Evolutionary conservation across 495 filamentous ascomycete species (phyloP).

Genomic region (Penicillium canescens): DNA sequence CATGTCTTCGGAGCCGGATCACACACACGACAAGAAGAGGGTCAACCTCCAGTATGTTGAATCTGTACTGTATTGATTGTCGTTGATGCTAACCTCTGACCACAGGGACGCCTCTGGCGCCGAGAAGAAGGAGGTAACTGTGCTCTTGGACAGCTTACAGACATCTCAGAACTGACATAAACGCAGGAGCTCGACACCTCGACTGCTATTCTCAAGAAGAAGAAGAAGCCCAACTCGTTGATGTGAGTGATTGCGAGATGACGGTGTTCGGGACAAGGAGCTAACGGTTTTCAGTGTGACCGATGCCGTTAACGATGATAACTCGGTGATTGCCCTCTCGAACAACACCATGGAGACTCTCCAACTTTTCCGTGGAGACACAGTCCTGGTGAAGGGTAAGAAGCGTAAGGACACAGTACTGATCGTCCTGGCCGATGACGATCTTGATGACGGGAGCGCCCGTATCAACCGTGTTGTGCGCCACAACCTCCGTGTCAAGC

Average conservation of each 20-base stretch:
- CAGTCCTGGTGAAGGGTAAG: slow-evolving; percentile 97
- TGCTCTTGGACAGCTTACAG: slow-evolving; percentile 8
- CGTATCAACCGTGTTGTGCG: slow-evolving; percentile 97
- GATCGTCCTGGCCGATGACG: slow-evolving; percentile 96
- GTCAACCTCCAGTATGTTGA: slow-evolving; percentile 80
- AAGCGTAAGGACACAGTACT: slow-evolving; percentile 99
- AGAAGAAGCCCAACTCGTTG: slow-evolving; percentile 99
- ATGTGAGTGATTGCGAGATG: slow-evolving; percentile 62
- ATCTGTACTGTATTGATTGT: slow-evolving; percentile 6
- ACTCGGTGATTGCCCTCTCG: slow-evolving; percentile 97
- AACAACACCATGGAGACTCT: slow-evolving; percentile 99
- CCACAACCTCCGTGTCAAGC: slow-evolving; percentile 97
- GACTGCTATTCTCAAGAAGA: slow-evolving; percentile 99
- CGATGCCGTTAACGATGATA: slow-evolving; percentile 98
- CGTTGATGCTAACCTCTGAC: slow-evolving; percentile 34
- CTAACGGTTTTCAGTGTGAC: slow-evolving; percentile 72
- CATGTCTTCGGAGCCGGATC: slow-evolving; percentile 64
- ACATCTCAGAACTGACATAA: slow-evolving; percentile 28
- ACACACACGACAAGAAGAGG: slow-evolving; percentile 77
- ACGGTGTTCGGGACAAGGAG: slow-evolving; percentile 9
- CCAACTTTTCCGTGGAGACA: slow-evolving; percentile 97
- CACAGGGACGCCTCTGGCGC: slow-evolving; percentile 84
- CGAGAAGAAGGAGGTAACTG: slow-evolving; percentile 78
- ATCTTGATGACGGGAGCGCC: slow-evolving; percentile 93
- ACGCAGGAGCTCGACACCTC: slow-evolving; percentile 82